Percentiles rank a stretch among this genome's conserved stretches.
phyloP scores from a whole-genome alignment of 176 grass and related monocot genomes.

The Oryza brachyantha region DNA sequence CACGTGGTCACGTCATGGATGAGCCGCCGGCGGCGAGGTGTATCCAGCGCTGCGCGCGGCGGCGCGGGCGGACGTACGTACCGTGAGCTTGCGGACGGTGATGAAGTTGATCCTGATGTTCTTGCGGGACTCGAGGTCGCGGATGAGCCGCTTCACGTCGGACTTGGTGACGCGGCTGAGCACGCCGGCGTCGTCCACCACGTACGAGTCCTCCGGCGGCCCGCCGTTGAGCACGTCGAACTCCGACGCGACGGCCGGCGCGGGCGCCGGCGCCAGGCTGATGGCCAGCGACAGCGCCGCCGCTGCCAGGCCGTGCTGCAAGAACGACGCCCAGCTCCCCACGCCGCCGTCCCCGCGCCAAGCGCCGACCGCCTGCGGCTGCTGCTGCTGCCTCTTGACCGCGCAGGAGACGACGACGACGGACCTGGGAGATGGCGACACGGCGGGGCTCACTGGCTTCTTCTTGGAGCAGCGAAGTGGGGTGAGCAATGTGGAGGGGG shows the following conservation, averaged over 20 bases:
- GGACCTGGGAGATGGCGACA: slow-evolving; percentile 13
- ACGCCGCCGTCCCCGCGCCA: background rate
- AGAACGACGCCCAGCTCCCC: slow-evolving; percentile 62
- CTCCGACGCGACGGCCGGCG: slow-evolving; percentile 66
- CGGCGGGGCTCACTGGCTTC: slow-evolving; percentile 4
- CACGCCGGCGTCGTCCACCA: slow-evolving; percentile 92
- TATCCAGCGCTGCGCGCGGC: background rate
- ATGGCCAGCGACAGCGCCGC: slow-evolving; percentile 79
- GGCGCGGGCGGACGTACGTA: background rate
- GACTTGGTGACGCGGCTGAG: slow-evolving; percentile 96
- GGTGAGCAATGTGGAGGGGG: slow-evolving; percentile 50
- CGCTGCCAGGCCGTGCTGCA: slow-evolving; percentile 70
- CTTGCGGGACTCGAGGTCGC: slow-evolving; percentile 83
- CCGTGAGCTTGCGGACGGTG: slow-evolving; percentile 94
- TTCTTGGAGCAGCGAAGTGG: slow-evolving; percentile 50
- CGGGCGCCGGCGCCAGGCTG: slow-evolving; percentile 56
- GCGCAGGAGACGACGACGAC: slow-evolving; percentile 39
- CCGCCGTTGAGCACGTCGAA: slow-evolving; percentile 88
- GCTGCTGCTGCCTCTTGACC: slow-evolving; percentile 31
- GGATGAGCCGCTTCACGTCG: slow-evolving; percentile 66
- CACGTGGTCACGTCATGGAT: background rate
- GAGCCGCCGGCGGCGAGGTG: background rate
- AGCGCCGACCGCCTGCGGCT: background rate
- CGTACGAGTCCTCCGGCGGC: slow-evolving; percentile 67
- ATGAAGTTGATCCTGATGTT: slow-evolving; percentile 87